Conservation (phyloP, 371 early-diverging fungal genomes). For the Mycotypha africana region DNA sequence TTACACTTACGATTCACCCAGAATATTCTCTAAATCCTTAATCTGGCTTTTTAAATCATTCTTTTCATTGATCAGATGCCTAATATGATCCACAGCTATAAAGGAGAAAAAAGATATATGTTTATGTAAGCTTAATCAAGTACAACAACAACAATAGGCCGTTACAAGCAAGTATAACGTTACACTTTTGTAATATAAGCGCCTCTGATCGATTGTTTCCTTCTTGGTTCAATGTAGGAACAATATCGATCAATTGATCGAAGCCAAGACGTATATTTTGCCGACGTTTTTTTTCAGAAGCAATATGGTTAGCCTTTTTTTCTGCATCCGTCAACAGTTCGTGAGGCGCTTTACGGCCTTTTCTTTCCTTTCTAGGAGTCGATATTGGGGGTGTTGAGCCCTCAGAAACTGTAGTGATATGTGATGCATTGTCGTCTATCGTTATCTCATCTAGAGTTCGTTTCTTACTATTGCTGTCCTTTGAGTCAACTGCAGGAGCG, state of each 20-base stretch:
- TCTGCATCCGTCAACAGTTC: conserved; percentile 89
- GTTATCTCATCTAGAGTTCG: neutral
- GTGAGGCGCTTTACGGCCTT: conserved; percentile 40
- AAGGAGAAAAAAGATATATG: neutral
- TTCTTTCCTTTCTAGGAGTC: conserved; percentile 17
- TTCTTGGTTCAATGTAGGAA: conserved; percentile 68
- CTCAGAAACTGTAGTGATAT: too few relatives aligned
- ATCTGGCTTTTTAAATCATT: conserved; percentile 39
- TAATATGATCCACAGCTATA: conserved; percentile 39
- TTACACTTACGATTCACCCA: conserved; percentile 39
- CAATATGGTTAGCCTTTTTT: conserved; percentile 93
- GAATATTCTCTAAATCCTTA: conserved; percentile 26
- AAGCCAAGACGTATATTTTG: conserved; percentile 82
- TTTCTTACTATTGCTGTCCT: too few relatives aligned
- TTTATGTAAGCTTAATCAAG: neutral
- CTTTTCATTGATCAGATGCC: conserved; percentile 29
- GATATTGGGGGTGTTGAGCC: too few relatives aligned
- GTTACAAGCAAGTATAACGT: neutral
- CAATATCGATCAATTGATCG: conserved; percentile 75
- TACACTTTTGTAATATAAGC: conserved; percentile 56
- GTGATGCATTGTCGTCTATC: too few relatives aligned
- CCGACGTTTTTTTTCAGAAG: conserved; percentile 87
- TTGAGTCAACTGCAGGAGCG: too few relatives aligned
- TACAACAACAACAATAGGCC: too few relatives aligned
- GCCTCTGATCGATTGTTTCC: conserved; percentile 61